These are phyloP conservation scores for Pterocarpus santalinus DNA, from an alignment of 306 rosid species.

Conservation along the genomic window DNA sequence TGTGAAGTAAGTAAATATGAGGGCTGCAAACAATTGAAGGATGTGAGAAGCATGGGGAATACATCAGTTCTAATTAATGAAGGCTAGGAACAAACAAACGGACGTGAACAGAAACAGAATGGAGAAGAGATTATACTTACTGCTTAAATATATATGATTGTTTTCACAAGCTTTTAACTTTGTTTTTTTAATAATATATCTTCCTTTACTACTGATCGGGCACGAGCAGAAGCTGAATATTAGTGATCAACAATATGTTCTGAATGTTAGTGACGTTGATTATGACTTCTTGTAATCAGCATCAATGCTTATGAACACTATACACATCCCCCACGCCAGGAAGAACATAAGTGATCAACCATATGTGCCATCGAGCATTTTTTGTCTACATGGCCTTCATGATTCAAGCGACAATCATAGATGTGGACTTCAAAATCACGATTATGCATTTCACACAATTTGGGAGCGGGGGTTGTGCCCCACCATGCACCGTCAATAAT, in stretches of 20 bases:
- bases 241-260: background rate
- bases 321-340: background rate
- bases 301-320: background rate
- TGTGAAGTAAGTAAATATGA: background rate
- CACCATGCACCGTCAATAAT: too few relatives aligned
- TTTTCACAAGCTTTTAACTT: background rate
- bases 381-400: conserved; percentile 2
- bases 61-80: background rate
- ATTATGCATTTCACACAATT: background rate
- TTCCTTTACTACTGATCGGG: background rate
- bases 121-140: conserved; percentile 3
- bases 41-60: background rate
- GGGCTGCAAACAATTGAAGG: background rate
- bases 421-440: conserved; percentile 10
- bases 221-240: conserved; percentile 1
- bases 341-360: conserved; percentile 9
- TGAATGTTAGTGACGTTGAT: background rate
- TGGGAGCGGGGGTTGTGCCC: too few relatives aligned
- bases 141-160: background rate
- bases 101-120: background rate
- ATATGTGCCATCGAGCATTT: conserved; percentile 25
- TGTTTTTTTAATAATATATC: background rate
- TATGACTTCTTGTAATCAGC: background rate
- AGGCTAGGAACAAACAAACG: background rate
- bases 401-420: conserved; percentile 13